Conservation (phyloP, 306 rosid species). For the Pterocarpus macrocarpus region DNA sequence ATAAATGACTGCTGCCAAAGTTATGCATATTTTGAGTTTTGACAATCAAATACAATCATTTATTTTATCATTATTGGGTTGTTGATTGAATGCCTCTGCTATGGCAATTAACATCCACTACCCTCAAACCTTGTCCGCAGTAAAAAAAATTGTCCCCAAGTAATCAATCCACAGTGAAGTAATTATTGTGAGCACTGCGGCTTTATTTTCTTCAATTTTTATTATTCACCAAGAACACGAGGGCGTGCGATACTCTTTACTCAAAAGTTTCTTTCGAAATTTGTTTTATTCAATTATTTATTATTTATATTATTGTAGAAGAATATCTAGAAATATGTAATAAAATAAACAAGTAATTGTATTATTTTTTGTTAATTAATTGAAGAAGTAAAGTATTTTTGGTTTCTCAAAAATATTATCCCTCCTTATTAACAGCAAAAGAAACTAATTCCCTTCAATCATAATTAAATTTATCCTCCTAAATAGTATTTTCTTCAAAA, state of each 20-base stretch:
- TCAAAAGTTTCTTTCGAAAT: not conserved
- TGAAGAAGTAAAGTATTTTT: too few relatives aligned
- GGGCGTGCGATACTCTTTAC: too few relatives aligned
- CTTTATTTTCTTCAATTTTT: not conserved
- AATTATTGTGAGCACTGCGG: not conserved
- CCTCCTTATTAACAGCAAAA: too few relatives aligned
- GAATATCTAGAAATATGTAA: too few relatives aligned
- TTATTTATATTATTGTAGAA: too few relatives aligned
- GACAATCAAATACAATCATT: conserved; percentile 9
- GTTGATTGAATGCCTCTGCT: conserved; percentile 13
- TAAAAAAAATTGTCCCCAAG: too few relatives aligned
- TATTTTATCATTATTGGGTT: conserved; percentile 28
- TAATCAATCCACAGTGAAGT: not conserved
- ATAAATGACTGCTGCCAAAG: not conserved
- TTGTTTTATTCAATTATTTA: not conserved
- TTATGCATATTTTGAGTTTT: not conserved
- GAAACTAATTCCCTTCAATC: too few relatives aligned
- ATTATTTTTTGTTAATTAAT: too few relatives aligned
- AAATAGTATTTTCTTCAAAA: too few relatives aligned
- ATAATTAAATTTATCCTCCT: too few relatives aligned
- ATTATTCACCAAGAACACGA: not conserved
- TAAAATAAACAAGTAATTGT: too few relatives aligned
- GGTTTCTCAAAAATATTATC: too few relatives aligned
- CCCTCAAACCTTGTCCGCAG: not conserved
- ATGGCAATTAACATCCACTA: not conserved